Evolutionary conservation across 2,329 filamentous ascomycete species (phyloP), one percentile per base, ranked within the genome.

Genomic region (Pestalotiopsis sp.): DNA sequence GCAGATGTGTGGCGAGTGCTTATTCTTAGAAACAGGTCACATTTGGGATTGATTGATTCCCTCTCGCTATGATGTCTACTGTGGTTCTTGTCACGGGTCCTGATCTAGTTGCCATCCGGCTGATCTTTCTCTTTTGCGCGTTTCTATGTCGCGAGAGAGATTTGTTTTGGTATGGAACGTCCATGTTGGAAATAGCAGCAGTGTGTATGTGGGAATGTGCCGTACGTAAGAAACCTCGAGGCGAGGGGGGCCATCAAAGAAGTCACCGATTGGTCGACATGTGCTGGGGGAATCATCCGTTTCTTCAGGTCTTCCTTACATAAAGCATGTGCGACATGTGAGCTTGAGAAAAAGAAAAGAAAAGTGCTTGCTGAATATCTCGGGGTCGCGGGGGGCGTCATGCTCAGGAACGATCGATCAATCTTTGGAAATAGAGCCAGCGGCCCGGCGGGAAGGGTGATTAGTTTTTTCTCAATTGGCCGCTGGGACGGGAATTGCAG

Each of bases 21-120:
- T 66, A 66, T 66, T 66, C 63, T 66, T 66, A 66, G 63, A 66
- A 66, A 66, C 27, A 66, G 5, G 17, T 39, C 20, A n/a, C 36
- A 36, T 11, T 14, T 17, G 59, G 17, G 12, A 13, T 59, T 27
- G 17, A n/a, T n/a, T 52, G 7, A 13, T 27, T 59, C 17, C 25
- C 27, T 13, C n/a, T 27, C 14, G 57, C 9, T 13, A 59, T 14
- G 11, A 17, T 20, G 27, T 31, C 57, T 6, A 17, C 59, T 12
- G 14, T n/a, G 36, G 17, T n/a, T 59, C 23, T 31, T 59, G 31
- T 36, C 57, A 59, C 57, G 57, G 25, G 57, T n/a, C 57, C 17
- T 52, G 17, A 52, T 52, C n/a, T n/a, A 49, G 45, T 49, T 7
- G 2, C 45, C 7, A n/a, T 52, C 17, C 45, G 45, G 57, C 57